phyloP scores from a whole-genome alignment of 495 filamentous ascomycete species.

The Hapsidospora chrysogenum region DNA sequence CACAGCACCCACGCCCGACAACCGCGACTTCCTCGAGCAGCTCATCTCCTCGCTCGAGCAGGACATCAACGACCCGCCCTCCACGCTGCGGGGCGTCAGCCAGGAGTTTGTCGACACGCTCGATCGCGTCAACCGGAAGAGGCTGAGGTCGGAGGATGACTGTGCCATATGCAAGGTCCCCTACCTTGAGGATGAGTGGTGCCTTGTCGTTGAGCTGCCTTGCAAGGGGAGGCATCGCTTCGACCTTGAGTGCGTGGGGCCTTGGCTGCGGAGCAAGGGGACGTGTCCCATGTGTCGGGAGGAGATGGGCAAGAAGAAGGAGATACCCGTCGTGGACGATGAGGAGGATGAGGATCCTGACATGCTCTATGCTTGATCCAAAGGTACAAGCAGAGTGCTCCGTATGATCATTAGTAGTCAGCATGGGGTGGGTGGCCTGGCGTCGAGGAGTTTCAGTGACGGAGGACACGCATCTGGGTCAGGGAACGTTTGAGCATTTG shows the following conservation, averaged over 20 bases:
- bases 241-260: slow-evolving; percentile 86
- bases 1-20: slow-evolving; percentile 37
- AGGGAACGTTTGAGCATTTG: no score
- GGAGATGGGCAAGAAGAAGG: slow-evolving; percentile 53
- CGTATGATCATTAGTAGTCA: no score
- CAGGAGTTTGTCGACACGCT: slow-evolving; percentile 68
- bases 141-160: slow-evolving; percentile 44
- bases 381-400: no score
- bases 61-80: slow-evolving; percentile 49
- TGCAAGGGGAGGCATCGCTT: slow-evolving; percentile 72
- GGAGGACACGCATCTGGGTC: no score
- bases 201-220: slow-evolving; percentile 74
- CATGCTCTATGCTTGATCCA: slow-evolving; percentile 58
- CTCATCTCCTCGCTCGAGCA: slow-evolving; percentile 46
- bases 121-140: slow-evolving; percentile 60
- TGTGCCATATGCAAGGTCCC: slow-evolving; percentile 80
- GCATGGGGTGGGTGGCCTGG: no score
- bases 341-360: slow-evolving; percentile 51
- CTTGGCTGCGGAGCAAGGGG: slow-evolving; percentile 77
- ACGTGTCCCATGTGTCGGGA: slow-evolving; percentile 80
- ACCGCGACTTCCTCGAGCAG: slow-evolving; percentile 40
- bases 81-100: slow-evolving; percentile 53
- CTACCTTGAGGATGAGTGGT: slow-evolving; percentile 65
- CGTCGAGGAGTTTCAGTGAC: no score
- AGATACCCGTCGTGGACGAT: slow-evolving; percentile 23